A percentile compares a stretch with the other conserved stretches of the same genome.
These are phyloP conservation scores for Arctium lappa DNA, from an alignment of 129 eudicot genomes.

Conservation along the genomic window DNA sequence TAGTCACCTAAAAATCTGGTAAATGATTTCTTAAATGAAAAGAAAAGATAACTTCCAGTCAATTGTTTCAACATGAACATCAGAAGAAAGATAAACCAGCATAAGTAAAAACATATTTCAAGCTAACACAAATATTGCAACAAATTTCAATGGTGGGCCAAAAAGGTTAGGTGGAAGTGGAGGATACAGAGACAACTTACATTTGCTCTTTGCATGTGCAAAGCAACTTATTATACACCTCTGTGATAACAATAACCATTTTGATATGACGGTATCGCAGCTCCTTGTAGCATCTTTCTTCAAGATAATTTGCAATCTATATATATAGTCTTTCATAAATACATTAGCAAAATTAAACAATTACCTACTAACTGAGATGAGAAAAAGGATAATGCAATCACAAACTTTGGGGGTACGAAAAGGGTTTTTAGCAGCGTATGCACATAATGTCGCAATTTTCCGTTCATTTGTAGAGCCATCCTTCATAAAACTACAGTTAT, in stretches of 20 bases:
- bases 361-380: background rate
- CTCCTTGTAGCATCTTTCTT: slow-evolving; percentile 94
- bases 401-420: slow-evolving; percentile 81
- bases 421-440: slow-evolving; percentile 97
- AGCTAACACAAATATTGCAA: background rate
- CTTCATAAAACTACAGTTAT: slow-evolving; percentile 42
- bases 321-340: background rate
- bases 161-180: background rate
- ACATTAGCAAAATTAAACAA: background rate
- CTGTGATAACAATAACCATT: slow-evolving; percentile 54
- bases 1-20: background rate
- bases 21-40: background rate
- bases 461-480: slow-evolving; percentile 66
- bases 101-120: background rate
- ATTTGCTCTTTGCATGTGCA: slow-evolving; percentile 80
- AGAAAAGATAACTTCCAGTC: background rate
- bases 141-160: background rate
- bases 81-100: background rate
- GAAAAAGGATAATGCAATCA: background rate
- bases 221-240: slow-evolving; percentile 71
- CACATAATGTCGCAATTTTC: slow-evolving; percentile 78
- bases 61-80: background rate
- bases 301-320: slow-evolving; percentile 89
- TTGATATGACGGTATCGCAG: slow-evolving; percentile 62
- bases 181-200: slow-evolving; percentile 41